phyloP scores from a whole-genome alignment of 1,284 basidiomycete genomes.

The Moesziomyces sp. region DNA sequence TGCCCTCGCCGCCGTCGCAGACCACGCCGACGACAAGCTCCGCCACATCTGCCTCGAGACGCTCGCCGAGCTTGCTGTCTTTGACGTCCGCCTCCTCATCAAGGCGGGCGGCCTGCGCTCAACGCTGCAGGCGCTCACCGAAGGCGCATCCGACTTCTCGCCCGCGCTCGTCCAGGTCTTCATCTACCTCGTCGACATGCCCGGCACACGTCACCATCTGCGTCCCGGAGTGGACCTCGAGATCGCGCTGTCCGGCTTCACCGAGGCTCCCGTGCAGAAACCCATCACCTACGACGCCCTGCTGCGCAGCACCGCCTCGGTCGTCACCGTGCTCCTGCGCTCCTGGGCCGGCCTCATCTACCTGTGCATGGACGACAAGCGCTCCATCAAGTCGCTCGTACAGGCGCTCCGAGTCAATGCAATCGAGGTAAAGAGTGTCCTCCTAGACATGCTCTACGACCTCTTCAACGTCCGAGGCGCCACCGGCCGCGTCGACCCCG shows the following conservation, averaged over 20 bases:
- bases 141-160: conserved; percentile 85
- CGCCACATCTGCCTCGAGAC: conserved; percentile 86
- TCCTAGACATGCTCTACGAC: conserved; percentile 93
- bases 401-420: conserved; percentile 88
- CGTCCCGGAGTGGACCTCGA: conserved; percentile 88
- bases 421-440: conserved; percentile 74
- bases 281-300: conserved; percentile 69
- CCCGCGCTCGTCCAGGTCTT: conserved; percentile 86
- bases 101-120: conserved; percentile 87
- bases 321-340: conserved; percentile 82
- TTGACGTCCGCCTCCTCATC: conserved; percentile 85
- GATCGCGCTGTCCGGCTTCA: conserved; percentile 70
- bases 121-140: conserved; percentile 84
- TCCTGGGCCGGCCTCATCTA: conserved; percentile 97
- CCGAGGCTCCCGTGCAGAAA: conserved; percentile 84
- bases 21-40: conserved; percentile 91
- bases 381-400: conserved; percentile 84
- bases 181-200: conserved; percentile 85
- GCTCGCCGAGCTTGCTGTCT: conserved; percentile 85
- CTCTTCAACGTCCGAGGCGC: conserved; percentile 74
- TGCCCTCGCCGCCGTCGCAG: conserved; percentile 88
- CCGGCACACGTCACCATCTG: conserved; percentile 82
- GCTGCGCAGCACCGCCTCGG: conserved; percentile 79
- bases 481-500: conserved; percentile 31
- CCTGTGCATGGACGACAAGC: conserved; percentile 87